Evolutionary conservation across 169 alveolate species (phyloP).

Genomic region (Besnoitia besnoiti): DNA sequence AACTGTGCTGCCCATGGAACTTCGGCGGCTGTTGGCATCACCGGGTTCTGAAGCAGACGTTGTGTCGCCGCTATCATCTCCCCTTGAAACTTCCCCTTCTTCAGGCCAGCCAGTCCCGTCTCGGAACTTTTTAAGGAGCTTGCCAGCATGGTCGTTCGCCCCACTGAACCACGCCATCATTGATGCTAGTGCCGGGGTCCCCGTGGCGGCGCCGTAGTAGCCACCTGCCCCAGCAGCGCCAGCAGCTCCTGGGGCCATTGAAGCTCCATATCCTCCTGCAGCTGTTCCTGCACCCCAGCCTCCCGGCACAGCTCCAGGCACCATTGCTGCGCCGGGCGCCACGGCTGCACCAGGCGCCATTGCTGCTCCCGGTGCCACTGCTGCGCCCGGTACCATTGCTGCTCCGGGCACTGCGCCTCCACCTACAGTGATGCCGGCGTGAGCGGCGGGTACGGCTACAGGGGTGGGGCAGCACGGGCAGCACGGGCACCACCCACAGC

Average conservation of each 20-base stretch:
- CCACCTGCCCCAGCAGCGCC: neutral
- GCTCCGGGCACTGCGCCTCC: constrained; percentile 22
- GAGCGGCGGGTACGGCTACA: constrained; percentile 42
- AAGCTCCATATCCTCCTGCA: neutral
- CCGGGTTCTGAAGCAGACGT: too few relatives aligned
- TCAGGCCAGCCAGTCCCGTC: neutral
- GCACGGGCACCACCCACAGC: constrained; percentile 39
- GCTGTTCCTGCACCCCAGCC: constrained; percentile 4
- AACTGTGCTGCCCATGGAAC: neutral
- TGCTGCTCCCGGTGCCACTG: constrained; percentile 3
- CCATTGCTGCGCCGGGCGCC: neutral
- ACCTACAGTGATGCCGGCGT: neutral
- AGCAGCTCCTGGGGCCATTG: constrained; percentile 31
- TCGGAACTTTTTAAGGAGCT: neutral
- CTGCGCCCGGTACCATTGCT: constrained; percentile 39
- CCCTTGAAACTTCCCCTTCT: neutral
- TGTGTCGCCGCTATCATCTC: too few relatives aligned
- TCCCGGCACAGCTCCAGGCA: neutral
- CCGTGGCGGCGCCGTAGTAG: neutral
- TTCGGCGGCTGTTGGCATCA: neutral
- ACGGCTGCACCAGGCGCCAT: neutral
- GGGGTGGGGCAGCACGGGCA: constrained; percentile 46
- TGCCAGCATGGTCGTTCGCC: neutral
- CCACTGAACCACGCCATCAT: neutral
- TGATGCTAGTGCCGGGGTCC: neutral